Evolutionary conservation across 2,329 filamentous ascomycete genomes (phyloP), one percentile per base, ranked within the genome.

Genomic region (Annulohypoxylon truncatum): DNA sequence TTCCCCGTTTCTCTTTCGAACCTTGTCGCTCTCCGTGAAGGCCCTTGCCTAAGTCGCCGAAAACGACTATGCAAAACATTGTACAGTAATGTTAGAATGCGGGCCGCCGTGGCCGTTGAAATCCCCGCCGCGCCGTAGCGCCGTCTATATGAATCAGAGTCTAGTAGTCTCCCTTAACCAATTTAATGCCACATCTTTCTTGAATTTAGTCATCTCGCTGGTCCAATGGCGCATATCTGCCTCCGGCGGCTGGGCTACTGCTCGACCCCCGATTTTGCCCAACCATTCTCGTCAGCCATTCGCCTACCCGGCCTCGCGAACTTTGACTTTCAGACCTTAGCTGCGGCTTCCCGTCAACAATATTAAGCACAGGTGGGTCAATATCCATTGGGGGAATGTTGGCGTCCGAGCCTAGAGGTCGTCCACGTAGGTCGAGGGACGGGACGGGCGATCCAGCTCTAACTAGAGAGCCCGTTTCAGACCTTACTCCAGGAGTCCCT

Each of bases 331-430:
- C 75, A 9, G 76, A 77, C 52, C 76, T 73, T 13, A 72, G 44
- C 56, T 79, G 79, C 2, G 80, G 79, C 75, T 85, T 86, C 50
- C 76, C 77, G 50, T 80, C 79, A 33, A 82, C 79, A 24, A 83
- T 79, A 33, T 83, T 79, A 13, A 92, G 83, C 52, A 88, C 84
- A 1, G 93, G 92, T 4, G 93, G 92, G 40, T 96, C 90, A 61
- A 97, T 92, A 73, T 93, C 89, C 61, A 97, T 84, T 7, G 91
- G 90, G 0, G 94, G 93, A 64, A 97, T 94, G 6, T 89, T 89
- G 69, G 83, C 88, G 3, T 91, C 88, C 1, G 90, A 81, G 10
- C 85, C 88, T 31, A 81, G 77, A 22, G 70, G 66, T 18, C 83
- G 83, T 60, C 83, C 84, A 54, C 90, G 88, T 48, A 94, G 87